Evolutionary conservation across 2,329 filamentous ascomycete genomes (phyloP), one percentile per base, ranked within the genome.

Genomic region (Amylocarpus encephaloides): DNA sequence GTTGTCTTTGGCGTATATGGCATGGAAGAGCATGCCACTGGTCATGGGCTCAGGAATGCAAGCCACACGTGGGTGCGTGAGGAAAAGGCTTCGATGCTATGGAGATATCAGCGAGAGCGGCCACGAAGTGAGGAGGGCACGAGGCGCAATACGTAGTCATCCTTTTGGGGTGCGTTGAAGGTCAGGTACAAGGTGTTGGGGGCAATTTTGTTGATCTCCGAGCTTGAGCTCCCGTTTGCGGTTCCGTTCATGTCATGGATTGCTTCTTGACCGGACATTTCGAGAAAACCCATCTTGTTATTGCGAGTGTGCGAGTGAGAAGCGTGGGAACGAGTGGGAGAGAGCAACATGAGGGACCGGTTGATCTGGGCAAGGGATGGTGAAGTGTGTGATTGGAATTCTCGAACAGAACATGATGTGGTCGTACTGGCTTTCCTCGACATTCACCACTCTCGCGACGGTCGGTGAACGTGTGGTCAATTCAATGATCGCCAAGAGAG

Each of bases 11-110:
- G 47, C 32, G 29, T 57, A 62, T 6, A 52, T 51, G 6, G 60
- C 58, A 33, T 62, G 60, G 19, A 59, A 59, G 10, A 62, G 53
- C 12, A 51, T 59, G 19, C 60, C 60, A 13, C 46, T 43, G 3
- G 50, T 52, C 2, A 52, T 53, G 35, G 48, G 46, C 9, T 55
- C 40, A 6, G 47, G 35, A 6, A 12, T 9, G 11, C 16, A 43
- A n/a, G 41, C 43, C 10, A 34, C 7, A 11, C 54, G 48, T 41
- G 56, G 54, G 18, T 58, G 50, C 18, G 55, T 60, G 15, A 62
- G 54, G 34, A 61, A 62, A 29, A 62, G 48, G 2, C 55, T 58
- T 11, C 60, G 58, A 32, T 62, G 60, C 60, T 62, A 41, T 13
- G 15, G 12, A 10, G 9, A 2, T 22, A 43, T 56, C 35, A 59